A percentile compares a stretch with the other conserved stretches of the same genome.
Conservation (phyloP, 805 yeast species). For the Wickerhamiella australiensis region DNA sequence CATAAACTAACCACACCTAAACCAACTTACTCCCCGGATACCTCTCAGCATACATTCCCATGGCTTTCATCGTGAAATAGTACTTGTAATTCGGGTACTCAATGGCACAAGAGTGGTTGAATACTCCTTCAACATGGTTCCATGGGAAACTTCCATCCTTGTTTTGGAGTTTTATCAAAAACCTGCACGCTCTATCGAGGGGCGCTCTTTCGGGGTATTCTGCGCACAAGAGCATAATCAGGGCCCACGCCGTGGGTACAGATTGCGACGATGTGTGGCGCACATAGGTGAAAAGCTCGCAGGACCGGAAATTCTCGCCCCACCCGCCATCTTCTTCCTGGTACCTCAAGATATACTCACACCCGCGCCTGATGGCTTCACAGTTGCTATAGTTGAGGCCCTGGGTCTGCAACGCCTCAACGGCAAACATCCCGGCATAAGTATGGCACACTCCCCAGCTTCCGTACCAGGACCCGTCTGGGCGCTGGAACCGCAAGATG, state of each 20-base stretch:
- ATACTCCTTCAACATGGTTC: conserved; percentile 88
- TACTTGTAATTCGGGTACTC: conserved; percentile 92
- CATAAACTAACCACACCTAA: background rate
- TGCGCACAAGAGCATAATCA: conserved; percentile 70
- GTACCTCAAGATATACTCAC: conserved; percentile 66
- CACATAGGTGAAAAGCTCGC: conserved; percentile 70
- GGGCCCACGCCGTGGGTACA: conserved; percentile 90
- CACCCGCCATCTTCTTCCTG: conserved; percentile 91
- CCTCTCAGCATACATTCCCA: conserved; percentile 50
- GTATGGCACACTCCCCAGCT: conserved; percentile 96
- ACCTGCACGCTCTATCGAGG: conserved; percentile 47
- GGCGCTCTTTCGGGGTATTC: conserved; percentile 59
- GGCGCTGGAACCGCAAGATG: conserved; percentile 52
- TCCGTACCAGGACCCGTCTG: conserved; percentile 96
- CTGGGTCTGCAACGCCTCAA: conserved; percentile 74
- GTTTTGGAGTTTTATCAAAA: conserved; percentile 55
- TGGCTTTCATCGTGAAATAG: conserved; percentile 81
- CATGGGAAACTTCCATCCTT: conserved; percentile 72
- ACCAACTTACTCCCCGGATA: background rate
- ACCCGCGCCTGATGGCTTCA: conserved; percentile 54
- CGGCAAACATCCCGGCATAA: conserved; percentile 95
- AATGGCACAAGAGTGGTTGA: conserved; percentile 87
- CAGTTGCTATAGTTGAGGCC: conserved; percentile 52
- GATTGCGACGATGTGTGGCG: conserved; percentile 49
- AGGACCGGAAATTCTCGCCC: conserved; percentile 89